A percentile compares a stretch with the other conserved stretches of the same genome.
These are phyloP conservation scores for Neocucurbitaria cava DNA, from an alignment of 2,329 filamentous ascomycete genomes.

Conservation along the genomic window DNA sequence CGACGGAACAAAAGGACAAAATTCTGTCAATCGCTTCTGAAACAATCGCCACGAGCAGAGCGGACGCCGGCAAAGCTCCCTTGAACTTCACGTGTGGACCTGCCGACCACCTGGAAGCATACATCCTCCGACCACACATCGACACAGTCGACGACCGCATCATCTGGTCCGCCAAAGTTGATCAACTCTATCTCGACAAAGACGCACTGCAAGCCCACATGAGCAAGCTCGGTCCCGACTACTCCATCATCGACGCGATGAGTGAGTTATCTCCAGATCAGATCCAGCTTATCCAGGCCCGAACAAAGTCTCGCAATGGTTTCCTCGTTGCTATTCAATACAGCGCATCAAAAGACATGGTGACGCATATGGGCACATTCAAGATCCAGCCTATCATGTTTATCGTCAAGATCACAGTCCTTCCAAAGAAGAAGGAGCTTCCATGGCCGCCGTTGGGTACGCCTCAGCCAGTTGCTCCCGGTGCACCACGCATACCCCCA, in stretches of 20 bases:
- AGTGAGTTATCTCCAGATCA: constrained; percentile 19
- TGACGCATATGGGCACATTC: constrained; percentile 22
- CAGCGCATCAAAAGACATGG: constrained; percentile 7
- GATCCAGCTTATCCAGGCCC: constrained; percentile 18
- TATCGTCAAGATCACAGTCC: constrained; percentile 1
- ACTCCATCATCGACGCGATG: constrained; percentile 27
- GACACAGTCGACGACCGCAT: constrained; percentile 2
- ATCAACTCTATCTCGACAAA: constrained; percentile 17
- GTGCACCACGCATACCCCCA: background rate
- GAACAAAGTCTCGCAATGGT: constrained; percentile 17
- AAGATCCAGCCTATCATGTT: constrained; percentile 19
- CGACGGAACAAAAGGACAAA: background rate
- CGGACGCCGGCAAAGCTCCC: background rate
- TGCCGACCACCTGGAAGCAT: constrained; percentile 17
- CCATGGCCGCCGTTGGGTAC: background rate
- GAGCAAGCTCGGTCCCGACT: constrained; percentile 4
- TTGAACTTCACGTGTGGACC: background rate
- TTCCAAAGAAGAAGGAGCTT: background rate
- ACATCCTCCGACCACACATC: constrained; percentile 16
- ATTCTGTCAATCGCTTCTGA: no score
- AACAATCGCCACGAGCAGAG: no score
- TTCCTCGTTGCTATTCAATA: constrained; percentile 19
- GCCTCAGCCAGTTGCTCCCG: background rate
- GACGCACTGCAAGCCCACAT: constrained; percentile 13
- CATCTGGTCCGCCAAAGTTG: constrained; percentile 12